Conservation (phyloP, 2,329 filamentous ascomycete genomes). For the Furcasterigmium sp. region DNA sequence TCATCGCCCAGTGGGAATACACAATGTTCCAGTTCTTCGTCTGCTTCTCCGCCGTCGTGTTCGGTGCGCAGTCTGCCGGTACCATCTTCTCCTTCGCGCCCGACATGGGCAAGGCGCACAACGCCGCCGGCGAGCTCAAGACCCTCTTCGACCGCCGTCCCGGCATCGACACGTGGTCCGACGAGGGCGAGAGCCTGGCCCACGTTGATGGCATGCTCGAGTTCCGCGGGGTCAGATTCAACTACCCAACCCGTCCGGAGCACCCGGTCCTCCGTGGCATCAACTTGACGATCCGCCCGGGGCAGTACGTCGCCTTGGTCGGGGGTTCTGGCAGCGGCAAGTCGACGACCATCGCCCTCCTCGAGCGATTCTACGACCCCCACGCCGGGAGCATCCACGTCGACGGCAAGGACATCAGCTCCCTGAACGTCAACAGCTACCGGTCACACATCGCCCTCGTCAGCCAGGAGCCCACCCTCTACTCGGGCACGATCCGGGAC, state of each 20-base stretch:
- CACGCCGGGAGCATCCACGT: slow-evolving; percentile 74
- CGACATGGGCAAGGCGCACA: slow-evolving; percentile 88
- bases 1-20: slow-evolving; percentile 69
- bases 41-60: slow-evolving; percentile 82
- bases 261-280: slow-evolving; percentile 88
- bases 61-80: slow-evolving; percentile 87
- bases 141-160: slow-evolving; percentile 79
- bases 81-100: slow-evolving; percentile 85
- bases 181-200: slow-evolving; percentile 58
- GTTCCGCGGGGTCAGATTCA: slow-evolving; percentile 89
- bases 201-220: slow-evolving; percentile 73
- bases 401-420: slow-evolving; percentile 76
- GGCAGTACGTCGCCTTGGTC: slow-evolving; percentile 83
- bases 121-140: slow-evolving; percentile 76
- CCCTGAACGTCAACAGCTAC: slow-evolving; percentile 81
- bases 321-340: slow-evolving; percentile 95
- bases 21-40: slow-evolving; percentile 85
- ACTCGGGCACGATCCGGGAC: slow-evolving; percentile 85
- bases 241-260: slow-evolving; percentile 86
- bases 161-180: slow-evolving; percentile 74
- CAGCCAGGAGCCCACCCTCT: slow-evolving; percentile 89
- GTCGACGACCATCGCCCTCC: slow-evolving; percentile 82
- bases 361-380: slow-evolving; percentile 94
- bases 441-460: slow-evolving; percentile 80
- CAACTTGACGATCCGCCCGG: slow-evolving; percentile 66